Percentiles rank a stretch among this genome's conserved stretches.
phyloP scores from a whole-genome alignment of 2,329 filamentous ascomycete species.

The Botryosphaeria agaves region DNA sequence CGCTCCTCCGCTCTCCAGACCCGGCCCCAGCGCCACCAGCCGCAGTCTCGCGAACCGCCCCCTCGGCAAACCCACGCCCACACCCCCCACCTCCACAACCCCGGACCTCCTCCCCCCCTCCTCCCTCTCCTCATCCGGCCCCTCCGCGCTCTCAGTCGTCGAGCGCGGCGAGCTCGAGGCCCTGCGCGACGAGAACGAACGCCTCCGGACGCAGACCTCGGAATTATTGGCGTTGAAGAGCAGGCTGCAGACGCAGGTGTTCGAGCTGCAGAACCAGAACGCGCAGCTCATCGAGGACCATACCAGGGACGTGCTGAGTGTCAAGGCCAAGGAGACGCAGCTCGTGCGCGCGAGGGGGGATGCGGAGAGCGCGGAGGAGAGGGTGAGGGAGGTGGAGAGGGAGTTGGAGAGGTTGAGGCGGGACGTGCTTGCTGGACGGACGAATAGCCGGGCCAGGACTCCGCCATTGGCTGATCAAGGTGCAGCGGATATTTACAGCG shows the following conservation, averaged over 20 bases:
- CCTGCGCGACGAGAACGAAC: constrained; percentile 67
- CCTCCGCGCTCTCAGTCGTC: constrained; percentile 54
- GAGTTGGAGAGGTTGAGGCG: constrained; percentile 91
- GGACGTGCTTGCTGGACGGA: constrained; percentile 48
- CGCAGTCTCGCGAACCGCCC: constrained; percentile 72
- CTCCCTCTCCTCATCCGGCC: constrained; percentile 30
- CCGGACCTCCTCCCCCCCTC: constrained; percentile 38
- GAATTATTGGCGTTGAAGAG: constrained; percentile 69
- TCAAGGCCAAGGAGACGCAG: constrained; percentile 97
- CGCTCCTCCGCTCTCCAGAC: constrained; percentile 36
- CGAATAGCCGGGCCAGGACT: constrained; percentile 35
- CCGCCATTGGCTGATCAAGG: constrained; percentile 19
- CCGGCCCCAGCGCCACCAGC: constrained; percentile 51
- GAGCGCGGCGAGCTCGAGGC: constrained; percentile 90
- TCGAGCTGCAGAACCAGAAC: constrained; percentile 93
- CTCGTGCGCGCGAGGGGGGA: constrained; percentile 83
- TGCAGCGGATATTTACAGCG: constrained; percentile 1
- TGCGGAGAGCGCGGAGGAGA: constrained; percentile 72
- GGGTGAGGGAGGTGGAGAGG: constrained; percentile 64
- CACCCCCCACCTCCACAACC: constrained; percentile 27
- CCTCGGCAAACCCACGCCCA: constrained; percentile 54
- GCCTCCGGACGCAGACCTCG: constrained; percentile 55
- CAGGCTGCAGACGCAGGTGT: constrained; percentile 70
- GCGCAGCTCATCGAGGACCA: constrained; percentile 94
- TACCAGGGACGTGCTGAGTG: constrained; percentile 82